Percentiles rank a stretch among this genome's conserved stretches.
Evolutionary conservation across 2,329 filamentous ascomycete species (phyloP).

Genomic region (Stemphylium beticola): DNA sequence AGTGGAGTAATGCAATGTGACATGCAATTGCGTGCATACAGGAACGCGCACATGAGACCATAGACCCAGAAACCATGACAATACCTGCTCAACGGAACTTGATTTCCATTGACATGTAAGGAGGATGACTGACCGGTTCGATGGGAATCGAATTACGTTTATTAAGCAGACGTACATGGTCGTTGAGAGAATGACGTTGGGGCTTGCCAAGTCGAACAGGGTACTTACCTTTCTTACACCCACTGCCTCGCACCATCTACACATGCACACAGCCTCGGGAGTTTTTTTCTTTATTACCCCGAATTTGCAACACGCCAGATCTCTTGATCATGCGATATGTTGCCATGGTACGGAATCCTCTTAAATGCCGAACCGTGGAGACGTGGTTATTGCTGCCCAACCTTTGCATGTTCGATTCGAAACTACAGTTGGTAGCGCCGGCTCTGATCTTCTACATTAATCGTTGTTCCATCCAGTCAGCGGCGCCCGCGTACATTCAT

Average conservation of each 20-base stretch:
- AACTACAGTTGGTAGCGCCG: slow-evolving; percentile 1
- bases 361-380: neutral
- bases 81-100: neutral
- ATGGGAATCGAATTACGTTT: neutral
- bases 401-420: neutral
- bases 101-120: neutral
- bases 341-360: no score
- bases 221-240: neutral
- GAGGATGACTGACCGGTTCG: neutral
- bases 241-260: neutral
- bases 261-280: neutral
- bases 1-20: slow-evolving; percentile 15
- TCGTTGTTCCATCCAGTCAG: neutral
- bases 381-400: slow-evolving; percentile 13
- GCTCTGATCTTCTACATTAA: neutral
- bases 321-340: neutral
- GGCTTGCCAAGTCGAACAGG: neutral
- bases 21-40: slow-evolving; percentile 18
- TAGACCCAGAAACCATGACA: neutral
- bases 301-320: neutral
- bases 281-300: neutral
- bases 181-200: neutral
- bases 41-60: slow-evolving; percentile 5
- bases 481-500: neutral
- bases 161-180: neutral